phyloP scores from a whole-genome alignment of 208 protist genomes.

The Leptomonas seymouri region DNA sequence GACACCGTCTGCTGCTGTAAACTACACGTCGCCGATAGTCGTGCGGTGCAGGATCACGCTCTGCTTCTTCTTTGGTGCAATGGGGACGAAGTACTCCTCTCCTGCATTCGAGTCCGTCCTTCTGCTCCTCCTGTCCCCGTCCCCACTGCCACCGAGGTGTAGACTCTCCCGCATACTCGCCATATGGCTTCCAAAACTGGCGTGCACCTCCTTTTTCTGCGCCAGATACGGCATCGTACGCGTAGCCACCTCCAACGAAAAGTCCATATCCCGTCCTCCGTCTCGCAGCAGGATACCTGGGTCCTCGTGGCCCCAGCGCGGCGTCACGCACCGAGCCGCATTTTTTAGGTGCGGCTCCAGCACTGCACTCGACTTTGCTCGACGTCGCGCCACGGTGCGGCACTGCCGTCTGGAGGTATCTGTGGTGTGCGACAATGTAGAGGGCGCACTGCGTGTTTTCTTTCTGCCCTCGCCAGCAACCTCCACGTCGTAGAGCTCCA shows the following conservation, averaged over 20 bases:
- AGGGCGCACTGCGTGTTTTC: not conserved
- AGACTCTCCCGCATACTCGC: not conserved
- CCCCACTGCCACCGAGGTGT: not conserved
- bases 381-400: not conserved
- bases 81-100: constrained; percentile 7
- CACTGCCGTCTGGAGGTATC: not conserved
- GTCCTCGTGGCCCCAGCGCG: constrained; percentile 27
- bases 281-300: constrained; percentile 19
- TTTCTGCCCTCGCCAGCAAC: not conserved
- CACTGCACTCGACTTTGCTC: not conserved
- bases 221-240: constrained; percentile 26
- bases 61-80: constrained; percentile 19
- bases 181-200: not conserved
- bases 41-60: constrained; percentile 16
- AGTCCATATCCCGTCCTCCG: constrained; percentile 24
- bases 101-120: not conserved
- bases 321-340: not conserved
- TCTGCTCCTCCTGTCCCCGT: not conserved
- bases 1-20: too few relatives aligned
- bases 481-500: constrained; percentile 10
- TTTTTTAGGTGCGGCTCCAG: not conserved
- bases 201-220: constrained; percentile 15
- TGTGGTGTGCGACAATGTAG: not conserved
- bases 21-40: constrained; percentile 1
- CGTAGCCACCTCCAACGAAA: constrained; percentile 21